Evolutionary conservation across 495 filamentous ascomycete genomes (phyloP), one percentile per base, ranked within the genome.

Genomic region (Lophiotrema nucula): DNA sequence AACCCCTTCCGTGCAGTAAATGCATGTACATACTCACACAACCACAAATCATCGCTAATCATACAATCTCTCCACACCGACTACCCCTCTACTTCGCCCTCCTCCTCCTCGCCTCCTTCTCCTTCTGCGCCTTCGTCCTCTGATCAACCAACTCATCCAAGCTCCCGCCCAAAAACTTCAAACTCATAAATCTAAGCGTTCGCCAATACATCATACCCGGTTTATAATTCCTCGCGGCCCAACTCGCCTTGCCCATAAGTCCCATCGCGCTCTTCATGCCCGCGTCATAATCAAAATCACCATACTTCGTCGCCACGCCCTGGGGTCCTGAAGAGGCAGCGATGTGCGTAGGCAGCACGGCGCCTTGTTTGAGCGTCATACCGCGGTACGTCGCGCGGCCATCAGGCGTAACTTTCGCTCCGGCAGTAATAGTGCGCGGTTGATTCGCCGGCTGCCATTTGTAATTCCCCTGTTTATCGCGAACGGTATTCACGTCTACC

Each of bases 1-100:
- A 8, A 15, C 31, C 31, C 31, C 15, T 35, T n/a, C n/a, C n/a
- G n/a, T n/a, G n/a, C n/a, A n/a, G n/a, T n/a, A n/a, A n/a, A n/a
- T n/a, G n/a, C n/a, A n/a, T n/a, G n/a, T n/a, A n/a, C n/a, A n/a
- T n/a, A n/a, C n/a, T n/a, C 31, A 35, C 31, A 35, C 8, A 35
- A 35, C 31, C 31, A 8, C 31, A 35, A 35, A 15, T 8, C 31
- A 35, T 35, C 8, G 8, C 38, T 16, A 43, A 44, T 75, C 66
- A 56, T 70, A 69, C 42, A 71, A 69, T 16, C 69, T 28, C 47
- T 67, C 68, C 67, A 27, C 55, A 46, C 77, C 72, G 79, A 72
- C 64, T 79, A 74, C 26, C 57, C 19, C 52, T 23, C 48, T 61
- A 59, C 53, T 13, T 44, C 58, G 23, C 46, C 52, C 31, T 35